These are phyloP conservation scores for Hygrophila difformis DNA, from an alignment of 257 asterid species.

Conservation along the genomic window DNA sequence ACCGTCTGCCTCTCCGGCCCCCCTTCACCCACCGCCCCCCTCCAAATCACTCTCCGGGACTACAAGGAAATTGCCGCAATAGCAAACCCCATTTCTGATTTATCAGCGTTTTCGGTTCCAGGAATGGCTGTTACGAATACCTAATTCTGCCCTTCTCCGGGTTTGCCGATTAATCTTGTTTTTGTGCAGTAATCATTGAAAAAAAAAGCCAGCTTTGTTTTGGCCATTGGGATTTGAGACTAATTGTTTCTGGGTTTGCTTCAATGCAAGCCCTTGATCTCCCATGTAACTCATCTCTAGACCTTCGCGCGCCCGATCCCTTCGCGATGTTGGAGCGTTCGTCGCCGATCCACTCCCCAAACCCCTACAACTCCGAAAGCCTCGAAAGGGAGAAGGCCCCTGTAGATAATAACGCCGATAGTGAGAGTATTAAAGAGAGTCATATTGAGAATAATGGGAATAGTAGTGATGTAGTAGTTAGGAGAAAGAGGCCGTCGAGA, in stretches of 20 bases:
- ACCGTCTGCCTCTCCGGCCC: too few species aligned
- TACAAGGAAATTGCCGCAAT: too few species aligned
- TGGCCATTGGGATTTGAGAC: neutral
- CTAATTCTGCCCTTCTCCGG: neutral
- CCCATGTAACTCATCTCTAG: constrained; percentile 20
- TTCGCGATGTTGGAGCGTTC: neutral
- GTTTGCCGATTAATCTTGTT: neutral
- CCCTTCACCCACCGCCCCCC: too few species aligned
- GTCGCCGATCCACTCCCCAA: neutral
- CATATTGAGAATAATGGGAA: constrained; percentile 22
- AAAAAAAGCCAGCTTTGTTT: neutral
- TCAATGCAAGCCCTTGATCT: constrained; percentile 50
- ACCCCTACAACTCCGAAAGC: neutral
- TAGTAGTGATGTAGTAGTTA: constrained; percentile 22
- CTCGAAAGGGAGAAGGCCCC: constrained; percentile 11
- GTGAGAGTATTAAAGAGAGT: constrained; percentile 19
- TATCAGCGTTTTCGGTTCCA: too few species aligned
- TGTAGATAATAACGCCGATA: constrained; percentile 20
- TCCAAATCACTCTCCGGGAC: too few species aligned
- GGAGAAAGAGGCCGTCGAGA: constrained; percentile 89
- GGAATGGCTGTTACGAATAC: neutral
- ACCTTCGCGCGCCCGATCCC: neutral
- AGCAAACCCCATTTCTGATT: too few species aligned
- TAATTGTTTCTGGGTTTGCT: constrained; percentile 13
- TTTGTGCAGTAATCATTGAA: neutral